Conservation (phyloP, 495 filamentous ascomycete species). For the Hypoxylon intermedium region DNA sequence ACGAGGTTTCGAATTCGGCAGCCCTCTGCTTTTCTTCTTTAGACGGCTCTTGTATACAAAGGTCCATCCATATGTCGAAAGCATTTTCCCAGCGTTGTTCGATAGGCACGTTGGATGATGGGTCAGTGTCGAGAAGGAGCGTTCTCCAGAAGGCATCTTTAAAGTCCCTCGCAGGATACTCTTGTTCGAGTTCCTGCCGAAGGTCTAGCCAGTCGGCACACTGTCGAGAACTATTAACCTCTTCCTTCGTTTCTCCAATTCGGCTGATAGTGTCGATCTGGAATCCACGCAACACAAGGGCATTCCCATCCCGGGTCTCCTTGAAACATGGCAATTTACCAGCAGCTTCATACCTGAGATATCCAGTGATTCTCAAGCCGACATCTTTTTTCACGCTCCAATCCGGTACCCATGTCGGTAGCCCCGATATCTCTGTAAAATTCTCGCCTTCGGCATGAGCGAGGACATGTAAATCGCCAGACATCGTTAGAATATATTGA, state of each 20-base stretch:
- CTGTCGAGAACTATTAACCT: constrained; percentile 7
- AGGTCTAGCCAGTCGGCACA: constrained; percentile 26
- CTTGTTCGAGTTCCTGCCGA: constrained; percentile 17
- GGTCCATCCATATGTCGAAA: constrained; percentile 24
- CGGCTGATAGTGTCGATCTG: constrained; percentile 28
- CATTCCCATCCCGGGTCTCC: background rate
- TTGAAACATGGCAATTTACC: constrained; percentile 19
- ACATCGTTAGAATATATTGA: constrained; percentile 15
- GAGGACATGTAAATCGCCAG: constrained; percentile 23
- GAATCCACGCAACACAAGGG: constrained; percentile 15
- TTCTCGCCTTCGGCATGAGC: constrained; percentile 28
- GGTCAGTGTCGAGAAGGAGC: constrained; percentile 29
- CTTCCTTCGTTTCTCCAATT: constrained; percentile 23
- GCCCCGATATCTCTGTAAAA: background rate
- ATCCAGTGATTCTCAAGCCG: constrained; percentile 32
- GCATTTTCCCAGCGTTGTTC: constrained; percentile 22
- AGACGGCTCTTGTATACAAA: constrained; percentile 8
- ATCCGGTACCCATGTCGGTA: constrained; percentile 32
- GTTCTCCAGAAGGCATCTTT: constrained; percentile 34
- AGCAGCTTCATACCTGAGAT: constrained; percentile 22
- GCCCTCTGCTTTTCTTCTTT: constrained; percentile 15
- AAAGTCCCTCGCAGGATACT: constrained; percentile 18
- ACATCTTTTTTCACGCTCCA: constrained; percentile 33
- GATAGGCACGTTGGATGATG: constrained; percentile 14
- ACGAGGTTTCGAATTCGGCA: constrained; percentile 23